phyloP scores from a whole-genome alignment of 352 stramenopile species.

The Phytopythium oedochilum region DNA sequence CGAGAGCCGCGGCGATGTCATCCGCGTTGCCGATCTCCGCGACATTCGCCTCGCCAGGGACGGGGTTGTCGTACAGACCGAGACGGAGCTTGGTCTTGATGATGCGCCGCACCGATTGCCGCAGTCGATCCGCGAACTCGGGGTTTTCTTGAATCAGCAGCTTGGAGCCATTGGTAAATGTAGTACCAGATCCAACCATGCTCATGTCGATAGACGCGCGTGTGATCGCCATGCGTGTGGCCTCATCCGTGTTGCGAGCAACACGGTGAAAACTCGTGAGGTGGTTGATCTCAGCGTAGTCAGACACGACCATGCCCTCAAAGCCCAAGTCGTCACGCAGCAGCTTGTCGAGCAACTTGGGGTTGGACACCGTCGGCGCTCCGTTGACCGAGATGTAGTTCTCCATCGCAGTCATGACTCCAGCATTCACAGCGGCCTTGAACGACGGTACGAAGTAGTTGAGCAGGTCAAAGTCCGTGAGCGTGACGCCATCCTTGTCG shows the following conservation, averaged over 20 bases:
- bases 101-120: background rate
- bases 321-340: constrained; percentile 70
- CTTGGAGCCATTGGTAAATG: constrained; percentile 44
- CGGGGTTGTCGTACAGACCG: background rate
- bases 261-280: constrained; percentile 33
- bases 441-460: constrained; percentile 75
- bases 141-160: constrained; percentile 30
- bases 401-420: constrained; percentile 83
- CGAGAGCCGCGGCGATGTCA: constrained; percentile 52
- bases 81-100: background rate
- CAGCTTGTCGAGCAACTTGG: constrained; percentile 50
- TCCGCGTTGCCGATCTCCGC: constrained; percentile 33
- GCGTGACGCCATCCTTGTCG: constrained; percentile 54
- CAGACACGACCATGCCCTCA: constrained; percentile 75
- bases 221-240: constrained; percentile 40
- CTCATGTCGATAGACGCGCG: constrained; percentile 83
- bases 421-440: constrained; percentile 51
- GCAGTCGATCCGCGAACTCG: background rate
- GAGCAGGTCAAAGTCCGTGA: constrained; percentile 53
- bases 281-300: constrained; percentile 87
- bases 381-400: constrained; percentile 88
- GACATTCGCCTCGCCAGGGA: background rate
- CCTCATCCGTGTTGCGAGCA: constrained; percentile 20
- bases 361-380: constrained; percentile 73
- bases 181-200: constrained; percentile 55